phyloP scores from a whole-genome alignment of 768 basidiomycete species.

The Lentinula raphanica region DNA sequence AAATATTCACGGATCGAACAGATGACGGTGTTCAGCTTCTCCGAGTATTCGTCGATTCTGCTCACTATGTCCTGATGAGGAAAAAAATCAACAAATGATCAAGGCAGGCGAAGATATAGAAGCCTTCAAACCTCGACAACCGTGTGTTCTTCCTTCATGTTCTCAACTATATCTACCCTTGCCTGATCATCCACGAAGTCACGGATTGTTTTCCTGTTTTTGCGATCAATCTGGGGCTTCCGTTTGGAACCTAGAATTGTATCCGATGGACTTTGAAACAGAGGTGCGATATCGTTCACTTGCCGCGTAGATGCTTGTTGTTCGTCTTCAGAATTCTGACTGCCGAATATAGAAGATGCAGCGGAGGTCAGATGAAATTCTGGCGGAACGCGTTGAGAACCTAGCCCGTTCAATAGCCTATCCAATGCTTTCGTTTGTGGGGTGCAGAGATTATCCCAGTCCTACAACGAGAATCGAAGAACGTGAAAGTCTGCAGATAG shows the following conservation, averaged over 20 bases:
- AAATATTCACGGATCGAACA: slow-evolving; percentile 49
- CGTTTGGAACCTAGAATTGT: slow-evolving; percentile 26
- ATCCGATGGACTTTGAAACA: slow-evolving; percentile 36
- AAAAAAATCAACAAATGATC: not conserved
- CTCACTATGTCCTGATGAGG: slow-evolving; percentile 55
- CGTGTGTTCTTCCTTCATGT: slow-evolving; percentile 64
- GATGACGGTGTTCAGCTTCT: slow-evolving; percentile 53
- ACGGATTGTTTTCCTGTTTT: slow-evolving; percentile 73
- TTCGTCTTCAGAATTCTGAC: slow-evolving; percentile 54
- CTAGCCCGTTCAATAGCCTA: slow-evolving; percentile 63
- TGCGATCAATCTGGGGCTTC: slow-evolving; percentile 39
- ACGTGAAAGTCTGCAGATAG: not conserved
- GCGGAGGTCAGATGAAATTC: slow-evolving; percentile 65
- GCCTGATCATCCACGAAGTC: slow-evolving; percentile 84
- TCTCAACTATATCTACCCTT: slow-evolving; percentile 71
- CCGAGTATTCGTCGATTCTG: slow-evolving; percentile 63
- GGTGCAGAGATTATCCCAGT: slow-evolving; percentile 64
- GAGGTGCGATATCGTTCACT: slow-evolving; percentile 17
- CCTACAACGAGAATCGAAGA: slow-evolving; percentile 32
- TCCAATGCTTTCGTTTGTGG: slow-evolving; percentile 64
- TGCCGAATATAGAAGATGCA: slow-evolving; percentile 76
- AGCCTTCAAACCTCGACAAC: slow-evolving; percentile 50
- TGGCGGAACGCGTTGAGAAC: slow-evolving; percentile 68
- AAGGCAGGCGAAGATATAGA: not conserved
- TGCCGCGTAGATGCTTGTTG: too few species aligned